Percentiles rank a stretch among this genome's conserved stretches.
Evolutionary conservation across 2,329 filamentous ascomycete genomes (phyloP).

Genomic region (Aureobasidium sp.): DNA sequence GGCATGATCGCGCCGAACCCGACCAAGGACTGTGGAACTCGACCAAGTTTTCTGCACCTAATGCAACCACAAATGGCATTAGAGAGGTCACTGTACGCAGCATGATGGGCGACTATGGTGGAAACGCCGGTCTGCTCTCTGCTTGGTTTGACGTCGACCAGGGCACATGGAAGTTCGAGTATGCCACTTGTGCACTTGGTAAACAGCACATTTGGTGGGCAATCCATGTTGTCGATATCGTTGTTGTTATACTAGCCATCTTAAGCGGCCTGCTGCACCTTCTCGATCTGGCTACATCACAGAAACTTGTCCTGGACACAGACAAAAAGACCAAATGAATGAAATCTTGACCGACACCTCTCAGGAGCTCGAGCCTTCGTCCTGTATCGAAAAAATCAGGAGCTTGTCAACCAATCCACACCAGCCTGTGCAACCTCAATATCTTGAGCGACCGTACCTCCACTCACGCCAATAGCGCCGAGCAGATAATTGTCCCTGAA

Average conservation of each 20-base stretch:
- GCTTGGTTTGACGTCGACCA: conserved; percentile 66
- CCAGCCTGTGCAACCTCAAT: conserved; percentile 16
- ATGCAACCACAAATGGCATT: conserved; percentile 43
- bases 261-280: background rate
- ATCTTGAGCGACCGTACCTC: conserved; percentile 23
- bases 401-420: conserved; percentile 5
- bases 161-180: conserved; percentile 76
- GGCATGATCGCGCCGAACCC: conserved; percentile 47
- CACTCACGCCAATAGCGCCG: conserved; percentile 23
- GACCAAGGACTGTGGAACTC: background rate
- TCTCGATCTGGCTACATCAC: background rate
- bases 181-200: conserved; percentile 67
- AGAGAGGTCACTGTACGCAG: conserved; percentile 88
- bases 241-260: conserved; percentile 29
- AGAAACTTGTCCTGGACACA: background rate
- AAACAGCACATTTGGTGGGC: conserved; percentile 93
- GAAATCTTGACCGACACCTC: background rate
- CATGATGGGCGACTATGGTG: conserved; percentile 97
- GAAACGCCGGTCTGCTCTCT: conserved; percentile 80
- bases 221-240: conserved; percentile 64
- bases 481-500: conserved; percentile 20
- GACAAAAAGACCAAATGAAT: background rate
- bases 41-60: conserved; percentile 29
- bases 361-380: background rate
- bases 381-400: background rate